Evolutionary conservation across 495 filamentous ascomycete genomes (phyloP).

Genomic region (Penicillium chermesinum): DNA sequence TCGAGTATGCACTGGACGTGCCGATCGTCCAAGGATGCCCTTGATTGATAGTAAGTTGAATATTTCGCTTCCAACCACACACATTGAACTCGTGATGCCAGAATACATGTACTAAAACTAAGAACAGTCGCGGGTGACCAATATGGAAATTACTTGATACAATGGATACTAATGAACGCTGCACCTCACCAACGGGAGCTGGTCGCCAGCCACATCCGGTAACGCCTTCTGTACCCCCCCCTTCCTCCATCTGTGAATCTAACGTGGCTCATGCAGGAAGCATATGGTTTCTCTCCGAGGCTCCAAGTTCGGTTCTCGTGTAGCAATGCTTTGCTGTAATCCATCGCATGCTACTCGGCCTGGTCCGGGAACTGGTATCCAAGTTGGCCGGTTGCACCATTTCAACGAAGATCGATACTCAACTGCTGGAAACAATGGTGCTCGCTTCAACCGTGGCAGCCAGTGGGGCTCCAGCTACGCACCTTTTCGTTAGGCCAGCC

Average conservation of each 20-base stretch:
- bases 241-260: background rate
- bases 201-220: slow-evolving; percentile 87
- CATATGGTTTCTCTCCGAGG: slow-evolving; percentile 99
- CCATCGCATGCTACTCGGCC: slow-evolving; percentile 79
- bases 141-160: slow-evolving; percentile 96
- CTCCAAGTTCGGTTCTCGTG: slow-evolving; percentile 96
- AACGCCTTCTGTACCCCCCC: slow-evolving; percentile 1
- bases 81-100: too few species aligned
- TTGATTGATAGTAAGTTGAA: slow-evolving; percentile 78
- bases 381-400: slow-evolving; percentile 52
- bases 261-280: slow-evolving; percentile 50
- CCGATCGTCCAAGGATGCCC: slow-evolving; percentile 90
- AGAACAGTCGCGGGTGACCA: slow-evolving; percentile 82
- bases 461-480: slow-evolving; percentile 39
- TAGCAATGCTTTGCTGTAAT: slow-evolving; percentile 98
- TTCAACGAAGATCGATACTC: slow-evolving; percentile 47
- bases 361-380: slow-evolving; percentile 69
- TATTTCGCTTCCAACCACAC: background rate
- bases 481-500: slow-evolving; percentile 29
- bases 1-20: slow-evolving; percentile 83
- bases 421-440: slow-evolving; percentile 21
- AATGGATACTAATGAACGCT: slow-evolving; percentile 90
- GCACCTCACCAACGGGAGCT: slow-evolving; percentile 83
- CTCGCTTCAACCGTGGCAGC: slow-evolving; percentile 32
- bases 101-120: background rate